These are phyloP conservation scores for Solanum aculeatissimum DNA, from an alignment of 305 asterid species.

Conservation along the genomic window DNA sequence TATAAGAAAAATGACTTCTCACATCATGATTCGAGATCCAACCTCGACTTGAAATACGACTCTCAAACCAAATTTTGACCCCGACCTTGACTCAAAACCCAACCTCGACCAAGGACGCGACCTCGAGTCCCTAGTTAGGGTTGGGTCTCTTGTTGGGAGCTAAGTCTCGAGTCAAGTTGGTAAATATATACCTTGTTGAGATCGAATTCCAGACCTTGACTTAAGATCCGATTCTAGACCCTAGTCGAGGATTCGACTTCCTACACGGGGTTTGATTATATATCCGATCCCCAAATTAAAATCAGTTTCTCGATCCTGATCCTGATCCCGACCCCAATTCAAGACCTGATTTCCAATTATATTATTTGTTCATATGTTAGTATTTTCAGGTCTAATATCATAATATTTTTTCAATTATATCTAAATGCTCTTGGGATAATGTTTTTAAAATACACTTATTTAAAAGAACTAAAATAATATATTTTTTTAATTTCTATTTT, in stretches of 20 bases:
- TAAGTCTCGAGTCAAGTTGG: too few species aligned
- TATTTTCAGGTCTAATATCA: not conserved
- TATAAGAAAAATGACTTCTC: too few species aligned
- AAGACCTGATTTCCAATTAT: not conserved
- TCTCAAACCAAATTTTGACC: too few species aligned
- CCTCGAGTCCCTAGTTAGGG: too few species aligned
- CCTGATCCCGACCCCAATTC: not conserved
- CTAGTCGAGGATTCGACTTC: accelerated
- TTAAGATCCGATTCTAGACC: too few species aligned
- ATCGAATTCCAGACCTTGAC: too few species aligned
- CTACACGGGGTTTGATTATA: accelerated
- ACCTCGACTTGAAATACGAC: accelerated
- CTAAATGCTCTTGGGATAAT: not conserved
- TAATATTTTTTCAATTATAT: not conserved
- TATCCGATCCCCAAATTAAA: not conserved
- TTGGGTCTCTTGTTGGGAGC: too few species aligned
- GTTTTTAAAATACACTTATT: too few species aligned
- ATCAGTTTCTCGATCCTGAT: too few species aligned
- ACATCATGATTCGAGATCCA: not conserved
- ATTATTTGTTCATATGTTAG: not conserved
- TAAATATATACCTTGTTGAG: too few species aligned
- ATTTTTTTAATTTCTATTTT: too few species aligned
- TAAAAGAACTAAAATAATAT: too few species aligned
- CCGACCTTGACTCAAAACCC: not conserved
- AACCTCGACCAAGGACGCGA: not conserved